Percentiles rank a stretch among this genome's conserved stretches.
phyloP scores from a whole-genome alignment of 108 stramenopile genomes.

The Fragilariopsis cylindrus region DNA sequence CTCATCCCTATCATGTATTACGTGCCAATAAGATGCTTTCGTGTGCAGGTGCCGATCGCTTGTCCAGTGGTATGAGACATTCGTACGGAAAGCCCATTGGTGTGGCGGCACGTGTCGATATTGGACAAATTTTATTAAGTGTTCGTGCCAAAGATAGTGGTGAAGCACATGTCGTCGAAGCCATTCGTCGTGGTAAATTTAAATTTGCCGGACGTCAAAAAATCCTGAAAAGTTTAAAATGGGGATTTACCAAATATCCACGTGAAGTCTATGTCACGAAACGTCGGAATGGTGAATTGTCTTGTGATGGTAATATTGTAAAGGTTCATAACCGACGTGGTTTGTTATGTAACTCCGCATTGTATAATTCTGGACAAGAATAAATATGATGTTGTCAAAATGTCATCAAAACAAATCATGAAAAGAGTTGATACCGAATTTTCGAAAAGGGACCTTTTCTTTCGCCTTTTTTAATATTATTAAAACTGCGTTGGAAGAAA shows the following conservation, averaged over 20 bases:
- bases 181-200: slow-evolving; percentile 99
- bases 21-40: slow-evolving; percentile 99
- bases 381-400: slow-evolving; percentile 31
- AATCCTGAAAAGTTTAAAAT: slow-evolving; percentile 98
- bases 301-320: slow-evolving; percentile 91
- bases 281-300: slow-evolving; percentile 90
- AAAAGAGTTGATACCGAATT: neutral
- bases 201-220: slow-evolving; percentile 99
- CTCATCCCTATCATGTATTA: slow-evolving; percentile 99
- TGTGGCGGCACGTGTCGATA: slow-evolving; percentile 97
- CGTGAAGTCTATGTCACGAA: slow-evolving; percentile 95
- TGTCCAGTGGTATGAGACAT: slow-evolving; percentile 99
- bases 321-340: slow-evolving; percentile 93
- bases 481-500: neutral
- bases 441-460: neutral
- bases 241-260: slow-evolving; percentile 99
- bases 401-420: too few species aligned
- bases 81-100: slow-evolving; percentile 99
- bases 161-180: slow-evolving; percentile 94
- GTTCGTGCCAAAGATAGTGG: slow-evolving; percentile 94
- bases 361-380: slow-evolving; percentile 84
- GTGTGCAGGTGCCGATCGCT: slow-evolving; percentile 97
- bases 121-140: slow-evolving; percentile 96
- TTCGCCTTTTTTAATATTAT: neutral
- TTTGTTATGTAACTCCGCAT: slow-evolving; percentile 69